Base-by-base conservation (phyloP, 305 asterid species). In the Andrographis paniculata region DNA sequence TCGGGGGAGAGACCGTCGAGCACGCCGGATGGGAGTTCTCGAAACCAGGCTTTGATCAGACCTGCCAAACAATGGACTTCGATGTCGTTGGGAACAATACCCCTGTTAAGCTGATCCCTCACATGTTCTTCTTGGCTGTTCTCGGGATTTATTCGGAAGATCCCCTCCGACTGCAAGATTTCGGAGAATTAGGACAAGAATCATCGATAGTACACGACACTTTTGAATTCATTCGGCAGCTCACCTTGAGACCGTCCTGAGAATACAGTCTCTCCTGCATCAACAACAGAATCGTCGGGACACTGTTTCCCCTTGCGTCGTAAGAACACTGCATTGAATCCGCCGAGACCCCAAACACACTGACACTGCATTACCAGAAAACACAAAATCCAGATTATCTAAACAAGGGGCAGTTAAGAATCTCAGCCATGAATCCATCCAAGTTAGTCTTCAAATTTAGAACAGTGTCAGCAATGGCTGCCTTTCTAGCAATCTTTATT, bases 281-380 rank as follows among this genome's bases (percentile, higher is more conserved):
- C 35, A 83, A 56, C 56, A 91, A 45, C 38, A 91, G 82, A 58
- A 91, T 91, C 20, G 95, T 83, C n/a, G 99, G 99, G 62, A 91
- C 92, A 52, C 99, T 91, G 20, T 91, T 91, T 66, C 96, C 96
- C 58, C 94, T 71, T 20, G 71, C 48, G 68, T 91, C 96, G 36
- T 64, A 91, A 1, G 96, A 86, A 69, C 96, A 86, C 63, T 91
- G 99, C 99, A 91, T 91, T 9, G 99, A 91, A n/a, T 91, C 95
- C 2, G 95, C 86, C 3, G 99, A 91, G 55, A 91, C 94, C 14
- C 99, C 99, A 24, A 91, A 91, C 36, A 91, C 99, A 45, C 93
- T 91, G 14, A 78, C 77, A 49, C 99, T 91, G 75, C 69, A 63
- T 22, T 33, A 53, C 35, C 57, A 24, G 53, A 51, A 18, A 21